These are phyloP conservation scores for Dendrobium officinale DNA, from an alignment of 106 monocot species.

Conservation along the genomic window DNA sequence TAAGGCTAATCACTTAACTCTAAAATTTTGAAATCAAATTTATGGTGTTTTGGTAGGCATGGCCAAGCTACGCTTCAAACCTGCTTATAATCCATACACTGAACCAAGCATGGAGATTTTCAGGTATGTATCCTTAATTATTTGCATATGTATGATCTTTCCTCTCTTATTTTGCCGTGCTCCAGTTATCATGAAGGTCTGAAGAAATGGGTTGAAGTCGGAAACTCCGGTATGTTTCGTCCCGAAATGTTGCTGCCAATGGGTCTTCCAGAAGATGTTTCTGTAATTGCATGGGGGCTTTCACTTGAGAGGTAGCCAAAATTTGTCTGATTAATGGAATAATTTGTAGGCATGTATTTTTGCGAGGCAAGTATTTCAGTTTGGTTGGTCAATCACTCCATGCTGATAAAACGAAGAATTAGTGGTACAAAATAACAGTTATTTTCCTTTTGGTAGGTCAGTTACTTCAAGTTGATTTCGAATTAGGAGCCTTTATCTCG, in stretches of 20 bases:
- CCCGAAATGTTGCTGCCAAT: slow-evolving; percentile 95
- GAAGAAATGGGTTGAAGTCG: slow-evolving; percentile 94
- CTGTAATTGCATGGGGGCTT: slow-evolving; percentile 97
- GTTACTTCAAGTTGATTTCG: too few relatives aligned
- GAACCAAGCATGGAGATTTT: slow-evolving; percentile 99
- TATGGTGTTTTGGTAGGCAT: slow-evolving; percentile 48
- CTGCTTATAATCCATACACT: slow-evolving; percentile 98
- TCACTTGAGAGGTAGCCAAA: slow-evolving; percentile 78
- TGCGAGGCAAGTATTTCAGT: too few relatives aligned
- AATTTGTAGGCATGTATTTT: background rate
- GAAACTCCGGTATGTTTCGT: slow-evolving; percentile 96
- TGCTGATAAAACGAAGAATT: too few relatives aligned
- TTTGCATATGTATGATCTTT: background rate
- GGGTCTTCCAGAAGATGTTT: slow-evolving; percentile 93
- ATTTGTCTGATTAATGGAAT: background rate
- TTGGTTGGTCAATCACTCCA: too few relatives aligned
- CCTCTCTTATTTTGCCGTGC: background rate
- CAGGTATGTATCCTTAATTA: slow-evolving; percentile 38
- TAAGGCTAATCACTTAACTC: background rate
- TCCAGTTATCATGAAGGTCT: slow-evolving; percentile 87
- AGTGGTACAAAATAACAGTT: too few relatives aligned
- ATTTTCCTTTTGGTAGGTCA: too few relatives aligned
- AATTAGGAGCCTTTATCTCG: too few relatives aligned
- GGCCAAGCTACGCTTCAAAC: slow-evolving; percentile 82
- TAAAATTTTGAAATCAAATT: background rate